phyloP scores from a whole-genome alignment of 2,329 filamentous ascomycete species.

The Phialocephala sp. region DNA sequence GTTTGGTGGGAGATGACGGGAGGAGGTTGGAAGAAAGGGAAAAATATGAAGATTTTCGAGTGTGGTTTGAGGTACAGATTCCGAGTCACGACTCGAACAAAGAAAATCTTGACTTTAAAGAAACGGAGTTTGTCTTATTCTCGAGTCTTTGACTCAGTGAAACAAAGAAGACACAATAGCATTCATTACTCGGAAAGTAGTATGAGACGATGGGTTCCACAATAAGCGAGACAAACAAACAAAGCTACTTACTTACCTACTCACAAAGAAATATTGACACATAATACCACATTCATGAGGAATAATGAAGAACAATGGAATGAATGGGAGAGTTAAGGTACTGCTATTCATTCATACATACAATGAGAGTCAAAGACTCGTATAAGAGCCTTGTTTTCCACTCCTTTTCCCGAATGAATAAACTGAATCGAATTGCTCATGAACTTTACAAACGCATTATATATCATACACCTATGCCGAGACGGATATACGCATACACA shows the following conservation, averaged over 20 bases:
- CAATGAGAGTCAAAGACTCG: neutral
- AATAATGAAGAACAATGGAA: neutral
- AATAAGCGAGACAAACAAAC: neutral
- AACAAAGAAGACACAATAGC: neutral
- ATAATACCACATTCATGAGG: neutral
- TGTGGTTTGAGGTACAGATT: too few relatives aligned
- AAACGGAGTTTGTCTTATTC: neutral
- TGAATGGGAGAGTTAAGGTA: neutral
- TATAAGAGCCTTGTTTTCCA: constrained; percentile 10
- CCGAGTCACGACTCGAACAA: too few relatives aligned
- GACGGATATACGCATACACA: neutral
- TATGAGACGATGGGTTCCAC: neutral
- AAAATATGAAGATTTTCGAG: too few relatives aligned
- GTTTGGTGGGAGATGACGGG: neutral
- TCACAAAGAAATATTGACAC: neutral
- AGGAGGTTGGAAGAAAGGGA: neutral
- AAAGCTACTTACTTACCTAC: neutral
- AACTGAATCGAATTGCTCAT: neutral
- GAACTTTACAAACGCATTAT: constrained; percentile 11
- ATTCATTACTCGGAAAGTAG: neutral
- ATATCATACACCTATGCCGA: neutral
- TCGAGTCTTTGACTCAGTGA: neutral
- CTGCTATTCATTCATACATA: neutral
- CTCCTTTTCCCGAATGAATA: too few relatives aligned
- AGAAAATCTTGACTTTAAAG: neutral